A percentile compares a stretch with the other conserved stretches of the same genome.
Evolutionary conservation across 805 yeast species (phyloP).

Genomic region (Teunomyces pallodes): DNA sequence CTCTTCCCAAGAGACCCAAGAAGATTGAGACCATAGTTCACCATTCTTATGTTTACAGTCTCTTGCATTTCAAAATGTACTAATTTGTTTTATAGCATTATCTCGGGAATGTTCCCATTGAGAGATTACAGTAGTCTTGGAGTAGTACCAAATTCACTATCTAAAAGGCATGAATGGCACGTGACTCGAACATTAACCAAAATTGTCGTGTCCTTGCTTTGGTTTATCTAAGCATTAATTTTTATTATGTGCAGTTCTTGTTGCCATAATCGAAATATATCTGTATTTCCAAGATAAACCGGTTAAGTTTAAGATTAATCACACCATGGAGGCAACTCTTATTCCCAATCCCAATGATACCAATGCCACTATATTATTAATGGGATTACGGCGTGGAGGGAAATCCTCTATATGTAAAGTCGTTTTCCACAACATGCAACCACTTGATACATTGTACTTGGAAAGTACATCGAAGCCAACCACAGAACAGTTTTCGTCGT

Average conservation of each 20-base stretch:
- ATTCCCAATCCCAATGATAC: conserved; percentile 44
- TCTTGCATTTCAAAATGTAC: neutral
- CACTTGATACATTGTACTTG: conserved; percentile 84
- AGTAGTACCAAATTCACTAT: too few relatives aligned
- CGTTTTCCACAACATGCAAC: conserved; percentile 94
- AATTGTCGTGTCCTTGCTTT: too few relatives aligned
- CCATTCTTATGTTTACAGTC: neutral
- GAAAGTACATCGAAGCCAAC: conserved; percentile 91
- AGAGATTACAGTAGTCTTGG: too few relatives aligned
- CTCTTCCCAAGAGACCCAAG: conserved; percentile 98
- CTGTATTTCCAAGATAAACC: neutral
- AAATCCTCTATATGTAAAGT: conserved; percentile 95
- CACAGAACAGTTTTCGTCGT: conserved; percentile 75
- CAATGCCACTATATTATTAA: conserved; percentile 77
- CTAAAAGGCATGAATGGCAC: too few relatives aligned
- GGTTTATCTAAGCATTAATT: neutral
- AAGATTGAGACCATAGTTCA: conserved; percentile 75
- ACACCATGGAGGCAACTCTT: conserved; percentile 15
- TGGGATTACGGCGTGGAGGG: conserved; percentile 91
- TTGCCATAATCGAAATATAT: neutral
- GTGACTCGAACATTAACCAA: too few relatives aligned
- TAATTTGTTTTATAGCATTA: neutral
- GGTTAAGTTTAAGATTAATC: neutral
- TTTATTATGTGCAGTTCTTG: neutral
- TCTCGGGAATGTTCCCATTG: too few relatives aligned